These are phyloP conservation scores for Microbotryum scabiosae DNA, from an alignment of 1,284 basidiomycete genomes.

Conservation along the genomic window DNA sequence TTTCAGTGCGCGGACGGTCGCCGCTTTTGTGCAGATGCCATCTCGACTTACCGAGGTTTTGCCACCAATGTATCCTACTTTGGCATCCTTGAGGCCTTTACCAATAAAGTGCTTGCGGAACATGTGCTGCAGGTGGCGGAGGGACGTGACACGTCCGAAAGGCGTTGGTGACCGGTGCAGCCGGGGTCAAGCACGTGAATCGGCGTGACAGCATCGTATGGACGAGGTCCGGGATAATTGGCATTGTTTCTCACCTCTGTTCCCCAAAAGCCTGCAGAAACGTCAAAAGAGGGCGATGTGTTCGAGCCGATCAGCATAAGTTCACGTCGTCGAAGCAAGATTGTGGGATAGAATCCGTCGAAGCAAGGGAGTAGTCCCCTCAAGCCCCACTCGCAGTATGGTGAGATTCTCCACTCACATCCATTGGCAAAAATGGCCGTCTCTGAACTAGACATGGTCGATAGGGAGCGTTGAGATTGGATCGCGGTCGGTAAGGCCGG, in stretches of 20 bases:
- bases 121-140: conserved; percentile 25
- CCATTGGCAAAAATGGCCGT: conserved; percentile 32
- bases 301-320: neutral
- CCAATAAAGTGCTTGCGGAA: conserved; percentile 24
- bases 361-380: neutral
- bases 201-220: too few relatives aligned
- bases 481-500: conserved; percentile 31
- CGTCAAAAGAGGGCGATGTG: neutral
- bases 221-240: too few relatives aligned
- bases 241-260: neutral
- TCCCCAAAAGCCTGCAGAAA: neutral
- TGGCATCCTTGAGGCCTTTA: conserved; percentile 25
- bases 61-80: conserved; percentile 35
- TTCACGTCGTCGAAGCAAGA: neutral
- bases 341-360: too few relatives aligned
- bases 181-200: too few relatives aligned
- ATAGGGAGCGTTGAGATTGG: conserved; percentile 9
- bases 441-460: conserved; percentile 11
- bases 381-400: too few relatives aligned
- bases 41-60: conserved; percentile 12
- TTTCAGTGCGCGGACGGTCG: neutral
- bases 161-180: too few relatives aligned
- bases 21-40: neutral
- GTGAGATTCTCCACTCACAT: conserved; percentile 4
- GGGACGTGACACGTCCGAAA: neutral